Evolutionary conservation across 768 basidiomycete genomes (phyloP).

Genomic region (Cubamyces lactineus): DNA sequence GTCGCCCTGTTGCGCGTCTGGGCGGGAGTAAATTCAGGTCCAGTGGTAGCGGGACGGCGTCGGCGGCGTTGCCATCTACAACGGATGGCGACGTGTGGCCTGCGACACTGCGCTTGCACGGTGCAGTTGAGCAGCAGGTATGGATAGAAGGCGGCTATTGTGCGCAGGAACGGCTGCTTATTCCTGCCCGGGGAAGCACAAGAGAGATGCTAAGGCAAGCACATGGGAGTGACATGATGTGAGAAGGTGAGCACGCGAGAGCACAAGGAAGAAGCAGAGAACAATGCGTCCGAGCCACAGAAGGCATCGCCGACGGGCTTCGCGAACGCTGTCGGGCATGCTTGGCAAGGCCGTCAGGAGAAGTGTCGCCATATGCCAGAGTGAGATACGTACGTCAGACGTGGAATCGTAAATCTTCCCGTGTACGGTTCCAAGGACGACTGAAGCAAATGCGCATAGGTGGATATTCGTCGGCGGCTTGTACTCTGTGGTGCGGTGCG

Average conservation of each 20-base stretch:
- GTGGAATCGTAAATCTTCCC: neutral
- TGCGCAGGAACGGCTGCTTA: neutral
- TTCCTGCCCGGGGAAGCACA: neutral
- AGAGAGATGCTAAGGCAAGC: neutral
- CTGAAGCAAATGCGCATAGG: neutral
- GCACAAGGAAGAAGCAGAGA: neutral
- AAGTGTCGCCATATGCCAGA: conserved; percentile 16
- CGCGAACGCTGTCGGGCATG: neutral
- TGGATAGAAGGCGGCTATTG: neutral
- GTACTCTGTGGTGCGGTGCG: neutral
- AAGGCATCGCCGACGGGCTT: neutral
- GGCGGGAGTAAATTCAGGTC: conserved; percentile 6
- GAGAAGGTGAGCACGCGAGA: neutral
- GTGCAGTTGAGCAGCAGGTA: neutral
- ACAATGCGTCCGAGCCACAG: neutral
- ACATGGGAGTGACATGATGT: neutral
- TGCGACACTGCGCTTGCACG: neutral
- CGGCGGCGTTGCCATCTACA: neutral
- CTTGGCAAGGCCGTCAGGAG: conserved; percentile 14
- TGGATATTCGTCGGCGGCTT: neutral
- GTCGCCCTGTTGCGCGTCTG: conserved; percentile 7
- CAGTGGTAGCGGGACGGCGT: neutral
- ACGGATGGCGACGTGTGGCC: neutral
- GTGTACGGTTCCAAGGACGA: neutral
- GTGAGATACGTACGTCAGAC: conserved; percentile 1